A percentile compares a stretch with the other conserved stretches of the same genome.
These are phyloP conservation scores for Phytophthora sansomeana DNA, from an alignment of 352 stramenopile species.

Conservation along the genomic window DNA sequence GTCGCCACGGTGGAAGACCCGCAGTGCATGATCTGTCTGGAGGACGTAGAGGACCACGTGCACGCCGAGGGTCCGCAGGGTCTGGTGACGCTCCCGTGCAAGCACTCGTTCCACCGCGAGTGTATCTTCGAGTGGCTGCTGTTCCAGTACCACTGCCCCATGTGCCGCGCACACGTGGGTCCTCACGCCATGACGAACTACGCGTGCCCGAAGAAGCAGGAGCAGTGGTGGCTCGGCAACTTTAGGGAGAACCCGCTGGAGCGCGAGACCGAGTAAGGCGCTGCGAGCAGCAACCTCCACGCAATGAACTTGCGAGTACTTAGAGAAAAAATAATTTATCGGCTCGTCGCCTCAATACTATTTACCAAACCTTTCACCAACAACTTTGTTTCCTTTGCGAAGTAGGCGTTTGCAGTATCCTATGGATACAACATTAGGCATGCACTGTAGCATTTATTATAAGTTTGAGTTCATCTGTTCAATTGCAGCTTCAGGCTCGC, in stretches of 20 bases:
- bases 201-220: conserved; percentile 56
- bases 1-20: conserved; percentile 34
- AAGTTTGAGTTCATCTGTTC: too few relatives aligned
- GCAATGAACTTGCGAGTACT: conserved; percentile 2
- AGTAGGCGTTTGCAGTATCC: too few relatives aligned
- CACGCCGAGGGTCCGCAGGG: conserved; percentile 32
- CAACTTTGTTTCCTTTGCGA: too few relatives aligned
- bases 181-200: conserved; percentile 67
- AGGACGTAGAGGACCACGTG: conserved; percentile 38
- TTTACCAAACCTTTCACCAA: neutral
- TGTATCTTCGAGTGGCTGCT: conserved; percentile 82
- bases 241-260: conserved; percentile 63
- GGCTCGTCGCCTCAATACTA: conserved; percentile 6
- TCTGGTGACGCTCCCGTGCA: conserved; percentile 63
- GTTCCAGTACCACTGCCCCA: conserved; percentile 75
- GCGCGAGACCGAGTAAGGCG: conserved; percentile 21
- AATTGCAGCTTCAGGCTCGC: too few relatives aligned
- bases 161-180: conserved; percentile 67
- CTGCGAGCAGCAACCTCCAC: neutral
- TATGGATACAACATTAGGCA: too few relatives aligned
- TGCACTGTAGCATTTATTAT: too few relatives aligned
- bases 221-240: conserved; percentile 74
- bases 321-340: conserved; percentile 32
- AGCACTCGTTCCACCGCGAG: conserved; percentile 77
- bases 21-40: conserved; percentile 53